These are phyloP conservation scores for Rhodosporidiobolus odoratus DNA, from an alignment of 768 basidiomycete genomes.

Conservation along the genomic window DNA sequence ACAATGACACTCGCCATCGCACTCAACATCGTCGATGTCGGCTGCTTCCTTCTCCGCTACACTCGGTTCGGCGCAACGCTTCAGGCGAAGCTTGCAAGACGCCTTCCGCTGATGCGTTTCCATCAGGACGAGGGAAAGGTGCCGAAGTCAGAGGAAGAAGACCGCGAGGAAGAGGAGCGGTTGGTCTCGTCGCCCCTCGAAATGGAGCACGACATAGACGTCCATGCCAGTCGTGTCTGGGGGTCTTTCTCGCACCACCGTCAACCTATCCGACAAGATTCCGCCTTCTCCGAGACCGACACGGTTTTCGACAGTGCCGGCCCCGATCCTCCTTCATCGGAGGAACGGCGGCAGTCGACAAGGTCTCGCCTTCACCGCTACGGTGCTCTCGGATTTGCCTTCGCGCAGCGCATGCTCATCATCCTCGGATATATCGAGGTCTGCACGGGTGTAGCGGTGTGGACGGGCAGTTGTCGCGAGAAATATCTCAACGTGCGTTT, in stretches of 20 bases:
- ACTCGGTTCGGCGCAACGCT: neutral
- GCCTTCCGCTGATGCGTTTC: neutral
- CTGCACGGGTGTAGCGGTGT: slow-evolving; percentile 67
- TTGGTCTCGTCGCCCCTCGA: slow-evolving; percentile 48
- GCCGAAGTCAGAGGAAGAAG: too few species aligned
- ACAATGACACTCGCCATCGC: slow-evolving; percentile 52
- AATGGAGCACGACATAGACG: neutral
- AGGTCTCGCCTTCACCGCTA: neutral
- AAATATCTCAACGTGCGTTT: slow-evolving; percentile 69
- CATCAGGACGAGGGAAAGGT: neutral
- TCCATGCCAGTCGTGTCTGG: neutral
- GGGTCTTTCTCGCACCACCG: neutral
- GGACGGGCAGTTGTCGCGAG: slow-evolving; percentile 78
- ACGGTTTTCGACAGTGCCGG: slow-evolving; percentile 37
- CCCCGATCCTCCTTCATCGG: neutral
- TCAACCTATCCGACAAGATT: slow-evolving; percentile 2
- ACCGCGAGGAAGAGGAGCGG: neutral
- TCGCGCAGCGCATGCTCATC: slow-evolving; percentile 60
- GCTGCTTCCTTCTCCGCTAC: slow-evolving; percentile 11
- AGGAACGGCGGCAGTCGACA: neutral
- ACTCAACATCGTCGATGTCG: slow-evolving; percentile 57
- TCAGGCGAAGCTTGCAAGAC: neutral
- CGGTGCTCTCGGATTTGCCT: slow-evolving; percentile 36
- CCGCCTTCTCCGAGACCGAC: slow-evolving; percentile 22
- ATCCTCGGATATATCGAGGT: slow-evolving; percentile 65